Evolutionary conservation across 768 basidiomycete genomes (phyloP).

Genomic region (Termitomyces eurrhizus): DNA sequence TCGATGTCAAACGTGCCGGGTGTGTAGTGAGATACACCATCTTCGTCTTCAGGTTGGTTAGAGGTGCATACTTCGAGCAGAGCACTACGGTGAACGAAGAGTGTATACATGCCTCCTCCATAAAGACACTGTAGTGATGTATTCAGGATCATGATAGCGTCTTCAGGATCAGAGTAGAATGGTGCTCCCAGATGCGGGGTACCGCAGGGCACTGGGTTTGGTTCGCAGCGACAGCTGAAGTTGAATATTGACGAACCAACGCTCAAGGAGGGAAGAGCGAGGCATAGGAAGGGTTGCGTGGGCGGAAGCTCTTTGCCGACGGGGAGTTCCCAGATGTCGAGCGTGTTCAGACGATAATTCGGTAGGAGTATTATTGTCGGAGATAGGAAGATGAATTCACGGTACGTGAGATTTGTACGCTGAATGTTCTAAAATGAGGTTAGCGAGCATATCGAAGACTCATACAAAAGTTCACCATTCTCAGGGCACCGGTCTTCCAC

Average conservation of each 20-base stretch:
- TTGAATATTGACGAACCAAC: background rate
- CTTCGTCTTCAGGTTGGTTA: background rate
- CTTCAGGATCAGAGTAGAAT: conserved; percentile 3
- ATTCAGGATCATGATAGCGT: conserved; percentile 14
- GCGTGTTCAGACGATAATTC: conserved; percentile 15
- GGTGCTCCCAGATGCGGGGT: background rate
- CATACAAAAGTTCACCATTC: conserved; percentile 6
- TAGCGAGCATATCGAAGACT: background rate
- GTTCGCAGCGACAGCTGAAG: conserved; percentile 14
- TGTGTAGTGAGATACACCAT: conserved; percentile 1
- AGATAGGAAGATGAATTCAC: conserved; percentile 21
- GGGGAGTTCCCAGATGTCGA: conserved; percentile 23
- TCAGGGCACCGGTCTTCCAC: conserved; percentile 16
- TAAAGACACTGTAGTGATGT: background rate
- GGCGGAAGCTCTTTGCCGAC: background rate
- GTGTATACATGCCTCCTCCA: background rate
- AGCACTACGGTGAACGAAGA: conserved; percentile 10
- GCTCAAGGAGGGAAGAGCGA: conserved; percentile 3
- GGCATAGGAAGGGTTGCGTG: background rate
- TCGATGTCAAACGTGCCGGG: background rate
- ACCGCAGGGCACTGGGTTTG: conserved; percentile 8
- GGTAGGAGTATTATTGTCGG: conserved; percentile 22
- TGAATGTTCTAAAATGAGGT: background rate
- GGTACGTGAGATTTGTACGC: conserved; percentile 15
- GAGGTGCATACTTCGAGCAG: conserved; percentile 3